phyloP scores from a whole-genome alignment of 176 grass and related monocot genomes.

The Avena atlantica region DNA sequence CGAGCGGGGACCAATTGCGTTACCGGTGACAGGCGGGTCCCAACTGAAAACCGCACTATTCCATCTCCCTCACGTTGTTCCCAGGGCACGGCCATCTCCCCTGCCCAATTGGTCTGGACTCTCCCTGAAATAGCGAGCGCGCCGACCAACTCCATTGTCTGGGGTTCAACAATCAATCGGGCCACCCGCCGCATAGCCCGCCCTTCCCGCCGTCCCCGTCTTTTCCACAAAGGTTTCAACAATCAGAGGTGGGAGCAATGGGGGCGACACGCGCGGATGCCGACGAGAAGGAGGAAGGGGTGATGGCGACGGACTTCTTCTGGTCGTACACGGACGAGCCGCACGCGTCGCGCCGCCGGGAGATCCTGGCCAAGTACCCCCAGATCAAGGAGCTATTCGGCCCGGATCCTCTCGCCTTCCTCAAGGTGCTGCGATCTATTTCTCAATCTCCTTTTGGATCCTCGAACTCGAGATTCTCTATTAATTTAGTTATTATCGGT shows the following conservation, averaged over 20 bases:
- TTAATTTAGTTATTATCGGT: too few relatives aligned
- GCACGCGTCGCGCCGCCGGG: constrained; percentile 82
- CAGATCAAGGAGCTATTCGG: constrained; percentile 99
- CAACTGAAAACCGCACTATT: too few relatives aligned
- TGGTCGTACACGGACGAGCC: constrained; percentile 99
- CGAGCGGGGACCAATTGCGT: too few relatives aligned
- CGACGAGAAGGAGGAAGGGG: constrained; percentile 57
- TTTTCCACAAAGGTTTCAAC: background rate
- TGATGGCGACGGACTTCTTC: constrained; percentile 95
- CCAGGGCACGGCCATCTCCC: too few relatives aligned
- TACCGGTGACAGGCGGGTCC: too few relatives aligned
- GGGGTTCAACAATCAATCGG: background rate
- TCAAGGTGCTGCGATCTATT: constrained; percentile 67
- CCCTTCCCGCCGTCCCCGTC: background rate
- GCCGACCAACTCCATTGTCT: background rate
- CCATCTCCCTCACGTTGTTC: too few relatives aligned
- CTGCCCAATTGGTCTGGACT: background rate
- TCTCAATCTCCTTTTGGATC: background rate
- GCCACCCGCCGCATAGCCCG: background rate
- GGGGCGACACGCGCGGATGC: constrained; percentile 18
- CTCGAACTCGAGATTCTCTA: background rate
- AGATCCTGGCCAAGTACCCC: constrained; percentile 90
- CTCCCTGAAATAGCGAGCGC: constrained; percentile 4
- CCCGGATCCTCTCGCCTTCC: constrained; percentile 78
- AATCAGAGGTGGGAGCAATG: constrained; percentile 37